A percentile compares a stretch with the other conserved stretches of the same genome.
Evolutionary conservation across 1,139 yeast genomes (phyloP).

Genomic region (Kodamaea anthophila): DNA sequence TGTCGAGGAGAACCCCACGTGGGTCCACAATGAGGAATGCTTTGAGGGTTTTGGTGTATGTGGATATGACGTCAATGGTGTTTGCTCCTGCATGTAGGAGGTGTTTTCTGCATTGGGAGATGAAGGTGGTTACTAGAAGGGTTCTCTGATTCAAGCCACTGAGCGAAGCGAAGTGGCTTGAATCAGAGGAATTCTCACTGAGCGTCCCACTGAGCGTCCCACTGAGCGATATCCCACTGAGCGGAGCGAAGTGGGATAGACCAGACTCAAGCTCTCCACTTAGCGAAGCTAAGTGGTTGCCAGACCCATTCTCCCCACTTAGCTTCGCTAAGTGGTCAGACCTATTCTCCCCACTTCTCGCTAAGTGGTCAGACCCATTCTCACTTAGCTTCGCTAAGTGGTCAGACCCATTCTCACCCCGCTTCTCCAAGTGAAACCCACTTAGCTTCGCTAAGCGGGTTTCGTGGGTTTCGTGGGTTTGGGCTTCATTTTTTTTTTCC

Average conservation of each 20-base stretch:
- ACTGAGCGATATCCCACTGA: slow-evolving; percentile 3
- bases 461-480: slow-evolving; percentile 9
- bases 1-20: slow-evolving; percentile 74
- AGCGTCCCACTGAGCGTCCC: slow-evolving; percentile 8
- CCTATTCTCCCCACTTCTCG: no score
- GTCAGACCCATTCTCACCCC: no score
- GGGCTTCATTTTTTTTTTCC: slow-evolving; percentile 18
- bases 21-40: slow-evolving; percentile 80
- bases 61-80: slow-evolving; percentile 66
- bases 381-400: no score
- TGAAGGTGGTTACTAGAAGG: slow-evolving; percentile 50
- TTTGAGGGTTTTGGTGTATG: slow-evolving; percentile 66
- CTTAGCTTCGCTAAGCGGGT: no score
- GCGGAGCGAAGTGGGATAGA: neutral
- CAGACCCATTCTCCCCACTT: neutral
- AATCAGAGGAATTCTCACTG: slow-evolving; percentile 11
- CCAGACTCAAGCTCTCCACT: neutral
- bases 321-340: no score
- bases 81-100: slow-evolving; percentile 79
- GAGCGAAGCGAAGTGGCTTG: slow-evolving; percentile 16
- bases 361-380: no score
- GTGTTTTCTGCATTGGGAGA: slow-evolving; percentile 40
- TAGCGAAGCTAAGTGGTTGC: neutral
- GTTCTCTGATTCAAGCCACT: slow-evolving; percentile 38
- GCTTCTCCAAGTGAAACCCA: no score